Base-by-base conservation (phyloP, 352 stramenopile genomes). In the Pythium biforme region DNA sequence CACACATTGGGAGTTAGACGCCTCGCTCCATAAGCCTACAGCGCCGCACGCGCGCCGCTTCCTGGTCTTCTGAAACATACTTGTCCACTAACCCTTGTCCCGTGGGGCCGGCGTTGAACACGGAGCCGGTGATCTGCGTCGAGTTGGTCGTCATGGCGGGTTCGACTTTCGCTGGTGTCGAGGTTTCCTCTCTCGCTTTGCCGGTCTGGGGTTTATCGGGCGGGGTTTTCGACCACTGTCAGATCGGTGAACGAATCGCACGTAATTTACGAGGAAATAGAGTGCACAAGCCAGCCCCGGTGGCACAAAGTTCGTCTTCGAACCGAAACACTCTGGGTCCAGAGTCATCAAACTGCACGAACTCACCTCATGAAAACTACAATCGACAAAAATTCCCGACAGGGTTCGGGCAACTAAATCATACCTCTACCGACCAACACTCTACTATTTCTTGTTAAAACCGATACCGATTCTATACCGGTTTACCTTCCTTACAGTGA, bases 101-200 rank as follows among this genome's bases (percentile, higher is more conserved):
- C 51, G 75, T 75, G 27, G 82, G 82, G 37, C 82, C 82, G 31
- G 82, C 80, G 59, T 83, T 83, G 43, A 92, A 67, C 12, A 86
- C 74, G 54, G 76, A 85, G 65, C 73, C 46, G 58, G 62, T 81
- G 47, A 71, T 59, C 53, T 71, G 64, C 58, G 64, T 71, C 53
- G 64, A 59, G 64, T 59, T 71, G 56, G 55, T 61, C 43, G 59
- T 67, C 57, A 45, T 62, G 25, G 61, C 22, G 46, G 62, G 3
- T 23, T 58, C 31, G 22, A 5, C 15, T 33, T 34, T 9, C 17
- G 48, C n/a, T 17, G 2, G 20, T 9, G 3, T 46, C 34, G 11
- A 31, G 26, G 23, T 46, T 54, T 52, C 43, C 20, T 27, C 2
- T 52, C 17, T 29, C 54, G 15, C 27, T 23, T 29, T 15, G 34